Percentiles rank a stretch among this genome's conserved stretches.
These are phyloP conservation scores for Tricholoma bakamatsutake DNA, from an alignment of 768 basidiomycete genomes.

Conservation along the genomic window DNA sequence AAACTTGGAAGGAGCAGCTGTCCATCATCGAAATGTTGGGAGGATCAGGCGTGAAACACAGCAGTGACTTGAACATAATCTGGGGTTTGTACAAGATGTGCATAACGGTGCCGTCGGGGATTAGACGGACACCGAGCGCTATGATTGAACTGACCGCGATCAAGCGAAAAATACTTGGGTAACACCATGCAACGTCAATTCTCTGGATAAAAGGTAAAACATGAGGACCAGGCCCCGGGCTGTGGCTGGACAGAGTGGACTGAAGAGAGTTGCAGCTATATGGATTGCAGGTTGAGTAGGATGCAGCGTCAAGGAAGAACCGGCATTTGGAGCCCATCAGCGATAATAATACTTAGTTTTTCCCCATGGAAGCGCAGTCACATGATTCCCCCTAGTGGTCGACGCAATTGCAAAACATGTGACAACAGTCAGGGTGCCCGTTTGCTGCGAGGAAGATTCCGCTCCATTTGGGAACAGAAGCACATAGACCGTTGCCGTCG, in stretches of 20 bases:
- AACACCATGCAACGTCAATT: conserved; percentile 41
- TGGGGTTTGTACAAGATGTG: conserved; percentile 67
- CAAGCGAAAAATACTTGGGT: conserved; percentile 23
- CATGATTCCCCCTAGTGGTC: too few relatives aligned
- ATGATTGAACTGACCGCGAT: background rate
- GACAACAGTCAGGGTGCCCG: too few relatives aligned
- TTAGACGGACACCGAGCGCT: conserved; percentile 49
- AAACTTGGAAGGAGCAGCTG: conserved; percentile 13
- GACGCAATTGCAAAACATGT: too few relatives aligned
- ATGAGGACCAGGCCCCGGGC: too few relatives aligned
- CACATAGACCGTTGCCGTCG: too few relatives aligned
- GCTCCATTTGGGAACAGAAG: too few relatives aligned
- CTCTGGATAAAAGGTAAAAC: conserved; percentile 26
- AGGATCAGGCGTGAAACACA: conserved; percentile 11
- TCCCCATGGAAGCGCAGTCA: too few relatives aligned
- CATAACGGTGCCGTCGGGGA: conserved; percentile 70
- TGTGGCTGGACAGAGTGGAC: conserved; percentile 59
- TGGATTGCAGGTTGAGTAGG: too few relatives aligned
- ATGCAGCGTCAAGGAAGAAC: too few relatives aligned
- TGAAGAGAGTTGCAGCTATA: conserved; percentile 22
- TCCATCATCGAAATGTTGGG: background rate
- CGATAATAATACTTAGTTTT: too few relatives aligned
- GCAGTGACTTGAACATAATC: conserved; percentile 63
- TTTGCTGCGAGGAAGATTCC: too few relatives aligned
- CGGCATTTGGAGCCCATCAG: too few relatives aligned